Base-by-base conservation (phyloP, 345 rosid species). In the Pugionium dolabratum region DNA sequence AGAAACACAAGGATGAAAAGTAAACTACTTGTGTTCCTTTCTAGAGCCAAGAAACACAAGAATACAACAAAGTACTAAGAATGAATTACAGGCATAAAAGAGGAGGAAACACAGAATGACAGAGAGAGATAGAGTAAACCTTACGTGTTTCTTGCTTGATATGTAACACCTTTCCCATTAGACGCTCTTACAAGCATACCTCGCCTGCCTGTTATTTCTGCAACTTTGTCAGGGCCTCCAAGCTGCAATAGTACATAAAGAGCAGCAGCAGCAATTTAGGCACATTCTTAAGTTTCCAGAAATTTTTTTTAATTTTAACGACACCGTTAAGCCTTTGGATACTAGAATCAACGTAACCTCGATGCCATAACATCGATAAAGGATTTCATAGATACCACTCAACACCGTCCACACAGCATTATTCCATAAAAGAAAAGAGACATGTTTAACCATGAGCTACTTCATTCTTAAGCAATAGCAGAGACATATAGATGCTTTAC, bases 161-260 rank as follows among this genome's bases (percentile, higher is more conserved):
- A 94, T 66, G 96, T 90, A 69, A 94, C 97, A 73, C 99, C 99
- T 83, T 88, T 94, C 72, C 99, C 99, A 48, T 67, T 81, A 34
- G 96, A 79, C 18, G 95, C 92, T 76, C 99, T 88, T 39, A 94
- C 99, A 84, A 90, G 95, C 99, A 94, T 94, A 73, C 99, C 97
- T 67, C 95, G 88, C 77, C 99, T 85, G 69, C 99, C 99, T 47
- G 97, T 94, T 81, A 94, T 85, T 79, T 94, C 99, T 68, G 99
- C 95, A 66, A 94, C 95, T 71, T 82, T 90, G 54, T 88, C 96
- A 71, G 97, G 99, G 72, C 97, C 99, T 67, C 99, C 99, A 76
- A 94, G 99, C 99, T 90, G 85, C 81, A 77, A 29, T 54, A 66
- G 54, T 58, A 46, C 74, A 70, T 18, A 67, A 67, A 60, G 34